phyloP scores from a whole-genome alignment of 2,329 filamentous ascomycete species.

The Madurella fahalii region DNA sequence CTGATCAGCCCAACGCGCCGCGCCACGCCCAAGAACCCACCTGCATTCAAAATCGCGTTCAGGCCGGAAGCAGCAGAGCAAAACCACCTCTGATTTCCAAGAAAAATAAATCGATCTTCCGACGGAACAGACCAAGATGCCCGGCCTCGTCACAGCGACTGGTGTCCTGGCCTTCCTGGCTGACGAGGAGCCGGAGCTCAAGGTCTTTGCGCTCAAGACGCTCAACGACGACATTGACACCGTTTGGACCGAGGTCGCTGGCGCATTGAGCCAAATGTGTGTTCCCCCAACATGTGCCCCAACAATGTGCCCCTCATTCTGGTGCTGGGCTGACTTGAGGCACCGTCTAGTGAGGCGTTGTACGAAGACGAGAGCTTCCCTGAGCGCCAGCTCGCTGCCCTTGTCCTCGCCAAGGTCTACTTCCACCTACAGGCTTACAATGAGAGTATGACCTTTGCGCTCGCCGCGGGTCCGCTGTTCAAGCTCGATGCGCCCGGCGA shows the following conservation, averaged over 20 bases:
- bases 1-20: conserved; percentile 16
- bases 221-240: conserved; percentile 96
- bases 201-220: conserved; percentile 89
- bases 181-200: conserved; percentile 90
- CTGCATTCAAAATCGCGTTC: conserved; percentile 1
- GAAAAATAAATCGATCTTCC: conserved; percentile 1
- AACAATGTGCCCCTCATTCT: conserved; percentile 1
- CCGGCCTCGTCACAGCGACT: conserved; percentile 87
- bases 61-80: background rate
- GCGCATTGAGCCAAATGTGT: conserved; percentile 88
- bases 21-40: background rate
- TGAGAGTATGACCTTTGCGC: conserved; percentile 97
- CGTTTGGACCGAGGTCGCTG: conserved; percentile 95
- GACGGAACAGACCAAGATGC: conserved; percentile 55
- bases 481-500: conserved; percentile 86
- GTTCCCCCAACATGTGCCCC: too few relatives aligned
- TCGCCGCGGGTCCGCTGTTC: conserved; percentile 92
- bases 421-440: conserved; percentile 99
- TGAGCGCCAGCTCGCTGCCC: conserved; percentile 86
- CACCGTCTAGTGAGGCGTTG: conserved; percentile 73
- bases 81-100: conserved; percentile 3
- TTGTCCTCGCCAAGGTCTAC: conserved; percentile 96
- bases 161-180: conserved; percentile 93
- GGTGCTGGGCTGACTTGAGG: conserved; percentile 13
- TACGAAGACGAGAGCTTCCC: conserved; percentile 96